Conservation (phyloP, 257 asterid genomes). For the Avicennia marina region DNA sequence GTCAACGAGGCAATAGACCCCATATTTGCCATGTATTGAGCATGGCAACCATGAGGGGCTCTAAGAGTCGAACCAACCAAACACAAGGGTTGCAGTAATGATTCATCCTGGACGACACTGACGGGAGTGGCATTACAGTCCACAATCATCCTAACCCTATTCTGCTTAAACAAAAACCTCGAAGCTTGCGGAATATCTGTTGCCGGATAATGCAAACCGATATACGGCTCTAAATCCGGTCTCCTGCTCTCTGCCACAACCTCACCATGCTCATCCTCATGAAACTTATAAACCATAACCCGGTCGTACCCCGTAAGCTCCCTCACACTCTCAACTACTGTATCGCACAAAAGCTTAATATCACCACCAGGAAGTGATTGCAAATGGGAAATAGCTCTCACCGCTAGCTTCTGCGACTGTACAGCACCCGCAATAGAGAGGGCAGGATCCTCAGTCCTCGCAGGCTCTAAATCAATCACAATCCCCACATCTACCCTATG, state of each 20-base stretch:
- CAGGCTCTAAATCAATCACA: conserved; percentile 58
- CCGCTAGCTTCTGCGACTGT: conserved; percentile 57
- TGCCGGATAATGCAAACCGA: conserved; percentile 56
- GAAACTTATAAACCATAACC: conserved; percentile 59
- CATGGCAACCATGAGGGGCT: conserved; percentile 59
- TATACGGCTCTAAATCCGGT: conserved; percentile 45
- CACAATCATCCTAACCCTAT: conserved; percentile 48
- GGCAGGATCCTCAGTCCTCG: conserved; percentile 56
- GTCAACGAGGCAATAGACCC: conserved; percentile 51
- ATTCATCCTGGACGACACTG: conserved; percentile 38
- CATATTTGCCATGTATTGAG: conserved; percentile 57
- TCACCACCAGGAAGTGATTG: conserved; percentile 62
- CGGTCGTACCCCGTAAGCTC: conserved; percentile 54
- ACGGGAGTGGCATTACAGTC: conserved; percentile 45
- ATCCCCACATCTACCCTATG: conserved; percentile 58
- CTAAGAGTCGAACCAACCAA: conserved; percentile 54
- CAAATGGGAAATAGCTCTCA: conserved; percentile 46
- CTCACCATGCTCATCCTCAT: conserved; percentile 64
- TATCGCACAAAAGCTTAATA: conserved; percentile 42
- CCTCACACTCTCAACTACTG: conserved; percentile 48
- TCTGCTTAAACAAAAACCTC: conserved; percentile 52
- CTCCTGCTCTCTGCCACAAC: conserved; percentile 53
- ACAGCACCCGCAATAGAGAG: conserved; percentile 54
- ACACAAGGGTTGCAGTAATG: conserved; percentile 44
- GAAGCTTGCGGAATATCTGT: conserved; percentile 59